Conservation (phyloP, 2,329 filamentous ascomycete species). For the Hypoxylon sp. region DNA sequence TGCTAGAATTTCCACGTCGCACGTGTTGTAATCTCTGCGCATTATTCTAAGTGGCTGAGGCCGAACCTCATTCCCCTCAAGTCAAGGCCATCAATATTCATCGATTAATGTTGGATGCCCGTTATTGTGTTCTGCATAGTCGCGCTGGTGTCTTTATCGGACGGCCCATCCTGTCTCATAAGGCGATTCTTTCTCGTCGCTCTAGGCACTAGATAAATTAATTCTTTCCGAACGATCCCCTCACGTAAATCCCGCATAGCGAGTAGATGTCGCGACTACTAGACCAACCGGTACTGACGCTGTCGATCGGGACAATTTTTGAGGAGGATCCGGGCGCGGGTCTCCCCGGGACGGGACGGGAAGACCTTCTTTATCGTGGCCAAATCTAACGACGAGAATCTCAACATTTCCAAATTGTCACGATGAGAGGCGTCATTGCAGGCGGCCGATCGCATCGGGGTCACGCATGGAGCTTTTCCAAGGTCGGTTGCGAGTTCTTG, state of each 20-base stretch:
- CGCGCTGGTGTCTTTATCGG: slow-evolving; percentile 6
- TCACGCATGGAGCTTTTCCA: slow-evolving; percentile 50
- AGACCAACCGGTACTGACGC: slow-evolving; percentile 13
- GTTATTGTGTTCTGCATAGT: not conserved
- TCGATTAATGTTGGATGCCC: not conserved
- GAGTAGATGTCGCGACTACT: slow-evolving; percentile 19
- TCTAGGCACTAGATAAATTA: not conserved
- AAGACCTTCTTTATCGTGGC: slow-evolving; percentile 21
- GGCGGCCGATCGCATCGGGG: slow-evolving; percentile 44
- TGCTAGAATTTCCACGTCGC: slow-evolving; percentile 15
- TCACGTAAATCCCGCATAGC: slow-evolving; percentile 30
- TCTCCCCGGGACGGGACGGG: slow-evolving; percentile 16
- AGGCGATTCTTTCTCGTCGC: slow-evolving; percentile 1
- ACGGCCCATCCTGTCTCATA: not conserved
- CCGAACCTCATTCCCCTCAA: slow-evolving; percentile 16
- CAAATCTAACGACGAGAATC: slow-evolving; percentile 28
- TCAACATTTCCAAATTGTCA: slow-evolving; percentile 26
- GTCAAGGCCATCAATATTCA: slow-evolving; percentile 4
- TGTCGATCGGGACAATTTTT: slow-evolving; percentile 18
- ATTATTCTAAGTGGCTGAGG: slow-evolving; percentile 11
- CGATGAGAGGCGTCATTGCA: slow-evolving; percentile 49
- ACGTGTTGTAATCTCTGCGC: slow-evolving; percentile 24
- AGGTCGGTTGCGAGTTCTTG: slow-evolving; percentile 41
- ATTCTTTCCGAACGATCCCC: not conserved
- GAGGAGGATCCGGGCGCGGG: slow-evolving; percentile 12